Conservation (phyloP, 2,329 filamentous ascomycete species). For the Ophiostoma novo-ulmi region DNA sequence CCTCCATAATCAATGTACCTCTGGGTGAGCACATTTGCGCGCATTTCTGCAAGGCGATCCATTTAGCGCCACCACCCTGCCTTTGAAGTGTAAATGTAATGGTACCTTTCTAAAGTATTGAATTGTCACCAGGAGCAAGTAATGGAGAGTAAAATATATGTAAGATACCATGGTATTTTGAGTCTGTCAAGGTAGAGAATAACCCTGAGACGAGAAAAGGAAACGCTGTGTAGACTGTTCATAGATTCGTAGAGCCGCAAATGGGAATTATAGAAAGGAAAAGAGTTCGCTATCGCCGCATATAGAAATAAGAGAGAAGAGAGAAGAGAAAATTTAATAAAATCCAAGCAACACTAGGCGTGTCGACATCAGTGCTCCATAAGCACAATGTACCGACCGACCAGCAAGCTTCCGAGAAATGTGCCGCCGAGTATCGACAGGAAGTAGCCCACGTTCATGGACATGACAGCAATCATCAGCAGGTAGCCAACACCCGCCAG, state of each 20-base stretch:
- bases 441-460: slow-evolving; percentile 76
- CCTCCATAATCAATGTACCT: background rate
- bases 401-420: slow-evolving; percentile 78
- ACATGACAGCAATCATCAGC: slow-evolving; percentile 92
- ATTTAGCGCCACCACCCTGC: slow-evolving; percentile 21
- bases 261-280: background rate
- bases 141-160: background rate
- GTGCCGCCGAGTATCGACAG: slow-evolving; percentile 66
- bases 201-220: background rate
- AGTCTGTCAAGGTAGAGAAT: background rate
- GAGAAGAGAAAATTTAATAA: background rate
- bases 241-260: background rate
- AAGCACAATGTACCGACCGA: slow-evolving; percentile 61
- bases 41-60: slow-evolving; percentile 25
- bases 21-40: slow-evolving; percentile 28
- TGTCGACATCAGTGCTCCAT: slow-evolving; percentile 43
- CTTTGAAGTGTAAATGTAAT: background rate
- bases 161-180: background rate
- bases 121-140: background rate
- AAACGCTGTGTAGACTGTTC: background rate
- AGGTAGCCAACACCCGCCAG: slow-evolving; percentile 77
- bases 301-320: background rate
- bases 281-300: background rate
- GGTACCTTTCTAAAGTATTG: background rate
- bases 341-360: background rate